These are phyloP conservation scores for Metahyphopichia silvanorum DNA, from an alignment of 805 yeast species.

Conservation along the genomic window DNA sequence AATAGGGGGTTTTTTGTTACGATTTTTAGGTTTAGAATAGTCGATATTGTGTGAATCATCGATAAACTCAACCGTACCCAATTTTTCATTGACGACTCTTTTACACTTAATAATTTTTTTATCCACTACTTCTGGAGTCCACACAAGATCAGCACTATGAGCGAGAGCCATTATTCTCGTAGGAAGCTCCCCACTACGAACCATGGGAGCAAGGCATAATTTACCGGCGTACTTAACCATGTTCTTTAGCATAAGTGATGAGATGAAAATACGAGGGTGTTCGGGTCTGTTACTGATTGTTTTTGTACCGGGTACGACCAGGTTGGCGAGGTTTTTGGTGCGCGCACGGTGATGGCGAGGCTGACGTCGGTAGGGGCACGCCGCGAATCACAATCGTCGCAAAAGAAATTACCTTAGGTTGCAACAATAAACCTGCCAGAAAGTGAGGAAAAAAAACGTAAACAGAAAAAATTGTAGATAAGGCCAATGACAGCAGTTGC, in stretches of 20 bases:
- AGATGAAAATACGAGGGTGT: not conserved
- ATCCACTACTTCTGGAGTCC: slow-evolving; percentile 93
- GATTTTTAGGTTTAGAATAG: slow-evolving; percentile 9
- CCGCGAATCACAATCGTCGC: too few species aligned
- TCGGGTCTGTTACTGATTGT: not conserved
- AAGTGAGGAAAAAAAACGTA: too few species aligned
- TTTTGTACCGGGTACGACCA: not conserved
- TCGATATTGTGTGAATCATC: slow-evolving; percentile 18
- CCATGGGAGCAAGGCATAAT: slow-evolving; percentile 93
- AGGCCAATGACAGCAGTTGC: too few species aligned
- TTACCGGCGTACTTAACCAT: slow-evolving; percentile 76
- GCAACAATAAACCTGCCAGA: too few species aligned
- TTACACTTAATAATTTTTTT: slow-evolving; percentile 72
- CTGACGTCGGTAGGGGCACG: too few species aligned
- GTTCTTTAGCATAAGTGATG: too few species aligned
- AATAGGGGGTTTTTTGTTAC: slow-evolving; percentile 39
- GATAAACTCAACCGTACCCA: slow-evolving; percentile 62
- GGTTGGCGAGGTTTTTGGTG: not conserved
- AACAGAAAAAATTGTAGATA: too few species aligned
- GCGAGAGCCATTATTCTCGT: slow-evolving; percentile 74
- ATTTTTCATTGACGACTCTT: slow-evolving; percentile 53
- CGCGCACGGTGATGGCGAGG: too few species aligned
- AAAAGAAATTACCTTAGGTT: too few species aligned
- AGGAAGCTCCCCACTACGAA: slow-evolving; percentile 92
- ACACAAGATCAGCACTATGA: slow-evolving; percentile 91